Base-by-base conservation (phyloP, 192 early-diverging fungal species). In the Thamnidium elegans region DNA sequence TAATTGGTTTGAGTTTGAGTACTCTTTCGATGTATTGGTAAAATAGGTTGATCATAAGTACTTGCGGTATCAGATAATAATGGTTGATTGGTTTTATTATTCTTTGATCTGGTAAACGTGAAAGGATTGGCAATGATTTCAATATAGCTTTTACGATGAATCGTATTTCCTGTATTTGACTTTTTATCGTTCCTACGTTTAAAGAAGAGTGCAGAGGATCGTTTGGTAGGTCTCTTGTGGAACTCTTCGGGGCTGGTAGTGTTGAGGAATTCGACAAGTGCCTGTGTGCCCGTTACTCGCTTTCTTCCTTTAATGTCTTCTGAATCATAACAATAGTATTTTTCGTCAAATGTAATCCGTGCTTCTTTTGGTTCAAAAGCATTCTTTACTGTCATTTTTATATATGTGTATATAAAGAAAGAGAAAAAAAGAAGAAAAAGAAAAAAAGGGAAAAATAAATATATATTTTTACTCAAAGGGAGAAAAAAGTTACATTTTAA, bases 171-270 rank as follows among this genome's bases (percentile, higher is more conserved):
- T 11, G 53, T 32, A 15, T 23, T 34, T 56, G 17, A 56, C 32
- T 56, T 56, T 4, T 55, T 55, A 26, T 73, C 67, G 19, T 62
- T 47, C 55, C 47, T 30, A n/a, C 66, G 47, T 34, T 65, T 60
- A n/a, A 62, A 67, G 46, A 73, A 73, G 8, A 67, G 51, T 17
- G 47, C 64, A 7, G 71, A 59, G 0, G 52, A 20, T 21, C 67
- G 47, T 43, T 55, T 67, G 2, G 44, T 8, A 3, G 43, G 7
- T 36, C 14, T 44, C 30, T 73, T 62, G 42, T 68, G 72, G 54
- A 76, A 76, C 30, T 76, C 69, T 64, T 76, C 74, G 7, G 74
- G 74, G 46, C 68, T 69, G 6, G 74, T 76, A 19, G 56, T 71
- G 21, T 67, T 68, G 5, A 76, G 51, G 45, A 76, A 76, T n/a